These are phyloP conservation scores for Trichoderma parareesei DNA, from an alignment of 495 filamentous ascomycete genomes.

Conservation along the genomic window DNA sequence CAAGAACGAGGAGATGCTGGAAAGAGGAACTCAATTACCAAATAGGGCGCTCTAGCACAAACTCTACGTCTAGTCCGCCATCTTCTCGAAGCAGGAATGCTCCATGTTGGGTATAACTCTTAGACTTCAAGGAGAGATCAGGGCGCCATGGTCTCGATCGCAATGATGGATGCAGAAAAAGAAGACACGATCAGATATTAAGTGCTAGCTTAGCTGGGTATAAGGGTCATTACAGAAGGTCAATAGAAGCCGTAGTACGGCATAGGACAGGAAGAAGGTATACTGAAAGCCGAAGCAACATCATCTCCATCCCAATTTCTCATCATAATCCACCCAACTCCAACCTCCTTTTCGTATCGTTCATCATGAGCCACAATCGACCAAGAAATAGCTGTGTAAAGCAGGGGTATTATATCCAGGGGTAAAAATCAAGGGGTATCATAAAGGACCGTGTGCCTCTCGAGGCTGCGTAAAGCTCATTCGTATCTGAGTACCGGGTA, in stretches of 20 bases:
- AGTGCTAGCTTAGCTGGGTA: conserved; percentile 5
- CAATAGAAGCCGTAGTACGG: neutral
- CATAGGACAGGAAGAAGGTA: neutral
- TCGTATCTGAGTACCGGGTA: too few relatives aligned
- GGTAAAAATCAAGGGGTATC: neutral
- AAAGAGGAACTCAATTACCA: neutral
- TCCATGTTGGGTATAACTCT: neutral
- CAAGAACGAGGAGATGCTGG: neutral
- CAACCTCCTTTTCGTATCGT: neutral
- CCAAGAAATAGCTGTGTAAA: neutral
- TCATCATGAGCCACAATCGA: neutral
- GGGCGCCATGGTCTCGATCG: neutral
- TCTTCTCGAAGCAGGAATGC: neutral
- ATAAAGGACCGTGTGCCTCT: neutral
- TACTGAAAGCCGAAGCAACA: neutral
- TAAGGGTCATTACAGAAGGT: neutral
- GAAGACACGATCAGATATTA: neutral
- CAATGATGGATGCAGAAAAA: neutral
- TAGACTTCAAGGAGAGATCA: neutral
- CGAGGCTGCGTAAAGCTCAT: conserved; percentile 1
- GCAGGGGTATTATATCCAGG: too few relatives aligned
- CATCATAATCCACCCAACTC: neutral
- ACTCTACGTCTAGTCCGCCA: neutral
- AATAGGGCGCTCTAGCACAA: neutral
- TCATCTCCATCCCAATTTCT: neutral